phyloP scores from a whole-genome alignment of 805 yeast genomes.

The Saccharomycopsis sp. region DNA sequence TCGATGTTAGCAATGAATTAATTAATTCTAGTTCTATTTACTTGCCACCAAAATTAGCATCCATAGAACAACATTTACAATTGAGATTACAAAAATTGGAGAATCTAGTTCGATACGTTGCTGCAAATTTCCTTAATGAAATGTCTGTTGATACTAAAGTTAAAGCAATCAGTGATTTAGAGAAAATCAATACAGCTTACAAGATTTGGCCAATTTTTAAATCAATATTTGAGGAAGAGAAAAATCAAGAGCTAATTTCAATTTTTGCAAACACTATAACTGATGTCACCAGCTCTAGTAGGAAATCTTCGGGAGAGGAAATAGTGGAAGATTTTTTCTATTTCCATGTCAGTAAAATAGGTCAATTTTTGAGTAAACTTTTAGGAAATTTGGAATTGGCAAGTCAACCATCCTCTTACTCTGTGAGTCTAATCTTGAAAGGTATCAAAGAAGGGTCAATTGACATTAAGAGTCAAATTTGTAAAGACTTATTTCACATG shows the following conservation, averaged over 20 bases:
- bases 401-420: slow-evolving; percentile 2
- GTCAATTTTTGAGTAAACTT: slow-evolving; percentile 6
- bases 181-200: slow-evolving; percentile 42
- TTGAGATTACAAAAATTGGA: slow-evolving; percentile 40
- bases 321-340: slow-evolving; percentile 17
- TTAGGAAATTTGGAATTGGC: slow-evolving; percentile 1
- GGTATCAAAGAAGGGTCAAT: slow-evolving; percentile 19
- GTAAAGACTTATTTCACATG: slow-evolving; percentile 8
- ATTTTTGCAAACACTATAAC: slow-evolving; percentile 7
- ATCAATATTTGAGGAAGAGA: background rate
- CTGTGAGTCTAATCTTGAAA: slow-evolving; percentile 9
- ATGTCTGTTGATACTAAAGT: slow-evolving; percentile 35
- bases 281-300: background rate
- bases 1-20: slow-evolving; percentile 47
- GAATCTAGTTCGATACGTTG: slow-evolving; percentile 39
- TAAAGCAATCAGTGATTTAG: slow-evolving; percentile 33
- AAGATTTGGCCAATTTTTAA: slow-evolving; percentile 30
- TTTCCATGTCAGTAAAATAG: slow-evolving; percentile 9
- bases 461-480: slow-evolving; percentile 12
- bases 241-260: slow-evolving; percentile 4
- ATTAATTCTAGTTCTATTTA: slow-evolving; percentile 48
- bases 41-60: slow-evolving; percentile 46
- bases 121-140: slow-evolving; percentile 37
- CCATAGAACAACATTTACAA: slow-evolving; percentile 44
- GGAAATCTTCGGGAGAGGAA: background rate